phyloP scores from a whole-genome alignment of 169 alveolate genomes.

The Cryptosporidium ubiquitum region DNA sequence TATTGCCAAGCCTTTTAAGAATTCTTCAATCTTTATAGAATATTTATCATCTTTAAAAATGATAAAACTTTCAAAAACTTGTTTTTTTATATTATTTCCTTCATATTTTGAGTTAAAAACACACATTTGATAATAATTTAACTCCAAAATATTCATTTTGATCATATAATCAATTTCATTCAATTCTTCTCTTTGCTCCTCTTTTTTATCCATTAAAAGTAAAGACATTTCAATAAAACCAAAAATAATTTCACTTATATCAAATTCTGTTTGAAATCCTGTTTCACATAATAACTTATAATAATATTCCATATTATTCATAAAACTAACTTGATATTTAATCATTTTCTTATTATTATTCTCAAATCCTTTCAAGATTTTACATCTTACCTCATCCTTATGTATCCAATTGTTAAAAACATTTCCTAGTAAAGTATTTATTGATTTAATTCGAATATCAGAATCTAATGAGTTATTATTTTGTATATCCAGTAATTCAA shows the following conservation, averaged over 20 bases:
- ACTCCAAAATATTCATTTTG: not conserved
- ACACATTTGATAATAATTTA: not conserved
- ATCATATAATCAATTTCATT: not conserved
- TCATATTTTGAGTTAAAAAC: not conserved
- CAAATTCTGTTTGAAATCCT: conserved; percentile 8
- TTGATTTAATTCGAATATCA: not conserved
- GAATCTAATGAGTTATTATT: not conserved
- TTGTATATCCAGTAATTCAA: not conserved
- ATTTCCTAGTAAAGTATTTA: not conserved
- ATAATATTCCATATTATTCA: not conserved
- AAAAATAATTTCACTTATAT: not conserved
- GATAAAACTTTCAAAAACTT: not conserved
- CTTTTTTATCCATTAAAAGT: not conserved
- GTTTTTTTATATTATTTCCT: not conserved
- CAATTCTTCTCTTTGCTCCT: not conserved
- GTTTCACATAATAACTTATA: conserved; percentile 10
- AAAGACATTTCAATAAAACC: not conserved
- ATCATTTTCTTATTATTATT: not conserved
- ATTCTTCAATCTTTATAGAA: not conserved
- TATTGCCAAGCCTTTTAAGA: not conserved
- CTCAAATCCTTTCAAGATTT: not conserved
- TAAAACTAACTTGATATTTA: not conserved
- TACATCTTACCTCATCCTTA: not conserved
- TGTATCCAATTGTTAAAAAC: not conserved
- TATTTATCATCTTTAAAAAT: not conserved